These are phyloP conservation scores for Cladophialophora bantiana DNA, from an alignment of 2,329 filamentous ascomycete genomes.

Conservation along the genomic window DNA sequence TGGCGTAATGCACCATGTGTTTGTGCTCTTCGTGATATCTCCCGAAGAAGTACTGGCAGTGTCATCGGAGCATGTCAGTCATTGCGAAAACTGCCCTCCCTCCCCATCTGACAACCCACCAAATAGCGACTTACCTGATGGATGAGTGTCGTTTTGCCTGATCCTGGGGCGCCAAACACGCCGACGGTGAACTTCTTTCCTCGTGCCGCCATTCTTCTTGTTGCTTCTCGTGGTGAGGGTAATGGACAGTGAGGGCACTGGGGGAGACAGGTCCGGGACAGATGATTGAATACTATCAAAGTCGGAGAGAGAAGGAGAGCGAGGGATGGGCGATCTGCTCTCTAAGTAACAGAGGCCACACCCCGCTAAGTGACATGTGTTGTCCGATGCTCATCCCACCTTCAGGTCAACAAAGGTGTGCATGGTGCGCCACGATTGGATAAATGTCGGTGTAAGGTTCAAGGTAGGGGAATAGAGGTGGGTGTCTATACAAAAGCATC, in stretches of 20 bases:
- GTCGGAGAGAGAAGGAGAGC: not conserved
- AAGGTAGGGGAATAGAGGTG: not conserved
- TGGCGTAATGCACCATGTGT: conserved; percentile 5
- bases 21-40: not conserved
- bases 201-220: not conserved
- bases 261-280: not conserved
- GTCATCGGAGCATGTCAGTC: not conserved
- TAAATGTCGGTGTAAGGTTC: not conserved
- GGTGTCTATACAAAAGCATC: not conserved
- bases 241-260: not conserved
- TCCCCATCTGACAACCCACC: not conserved
- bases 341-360: not conserved
- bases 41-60: not conserved
- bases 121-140: not conserved
- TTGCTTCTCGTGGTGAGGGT: not conserved
- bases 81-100: not conserved
- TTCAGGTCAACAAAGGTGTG: not conserved
- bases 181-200: conserved; percentile 4
- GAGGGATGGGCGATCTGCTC: not conserved
- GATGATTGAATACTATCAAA: not conserved
- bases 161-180: conserved; percentile 1
- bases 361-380: not conserved
- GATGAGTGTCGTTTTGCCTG: conserved; percentile 2
- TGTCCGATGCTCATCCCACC: not conserved
- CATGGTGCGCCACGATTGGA: not conserved